These are phyloP conservation scores for Panicum virgatum DNA, from an alignment of 202 grass and related monocot species.

Conservation along the genomic window DNA sequence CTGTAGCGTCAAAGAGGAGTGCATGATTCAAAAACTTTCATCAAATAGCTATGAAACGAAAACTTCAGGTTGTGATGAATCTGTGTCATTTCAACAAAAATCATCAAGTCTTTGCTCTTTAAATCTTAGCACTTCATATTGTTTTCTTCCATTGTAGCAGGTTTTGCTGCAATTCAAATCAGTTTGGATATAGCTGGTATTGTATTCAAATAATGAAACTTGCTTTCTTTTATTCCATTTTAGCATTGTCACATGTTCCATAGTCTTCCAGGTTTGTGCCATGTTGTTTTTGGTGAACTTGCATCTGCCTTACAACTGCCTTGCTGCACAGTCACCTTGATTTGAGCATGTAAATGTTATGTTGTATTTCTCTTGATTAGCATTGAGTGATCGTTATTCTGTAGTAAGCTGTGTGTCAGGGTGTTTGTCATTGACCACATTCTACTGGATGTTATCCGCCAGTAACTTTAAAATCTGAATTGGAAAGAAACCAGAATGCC, in stretches of 20 bases:
- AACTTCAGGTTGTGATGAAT: background rate
- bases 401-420: background rate
- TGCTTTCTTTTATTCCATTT: background rate
- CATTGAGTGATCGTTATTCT: slow-evolving; percentile 5
- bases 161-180: slow-evolving; percentile 21
- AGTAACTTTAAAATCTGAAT: background rate
- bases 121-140: slow-evolving; percentile 18
- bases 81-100: background rate
- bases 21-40: background rate
- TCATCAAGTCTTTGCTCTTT: slow-evolving; percentile 1
- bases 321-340: background rate
- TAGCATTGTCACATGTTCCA: background rate
- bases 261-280: background rate
- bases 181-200: slow-evolving; percentile 26
- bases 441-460: background rate
- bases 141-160: slow-evolving; percentile 5
- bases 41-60: background rate
- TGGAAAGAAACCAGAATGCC: slow-evolving; percentile 17
- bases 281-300: slow-evolving; percentile 7
- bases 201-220: background rate
- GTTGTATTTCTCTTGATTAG: background rate
- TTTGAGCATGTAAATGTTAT: slow-evolving; percentile 7
- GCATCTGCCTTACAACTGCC: background rate
- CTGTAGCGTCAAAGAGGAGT: background rate
- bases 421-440: background rate